Conservation (phyloP, 805 yeast species). For the Teunomyces panamensis region DNA sequence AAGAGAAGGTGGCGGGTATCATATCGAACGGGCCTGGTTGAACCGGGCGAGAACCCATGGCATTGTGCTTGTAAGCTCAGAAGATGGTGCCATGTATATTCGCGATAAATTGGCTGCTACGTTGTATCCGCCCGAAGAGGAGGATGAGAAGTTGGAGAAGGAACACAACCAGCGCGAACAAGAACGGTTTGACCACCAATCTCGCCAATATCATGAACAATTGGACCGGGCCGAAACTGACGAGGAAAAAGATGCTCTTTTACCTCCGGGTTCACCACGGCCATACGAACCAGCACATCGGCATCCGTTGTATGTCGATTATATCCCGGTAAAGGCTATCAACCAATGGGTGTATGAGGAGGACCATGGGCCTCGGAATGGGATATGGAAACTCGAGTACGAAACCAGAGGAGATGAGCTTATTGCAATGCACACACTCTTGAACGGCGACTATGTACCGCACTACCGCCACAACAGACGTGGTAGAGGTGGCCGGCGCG, state of each 20-base stretch:
- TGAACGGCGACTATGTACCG: slow-evolving; percentile 17
- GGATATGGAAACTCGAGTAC: slow-evolving; percentile 44
- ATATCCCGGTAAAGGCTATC: slow-evolving; percentile 44
- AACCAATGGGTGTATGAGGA: slow-evolving; percentile 48
- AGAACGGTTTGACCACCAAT: slow-evolving; percentile 16
- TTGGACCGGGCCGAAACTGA: slow-evolving; percentile 14
- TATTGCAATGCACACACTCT: slow-evolving; percentile 30
- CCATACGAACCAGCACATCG: slow-evolving; percentile 14
- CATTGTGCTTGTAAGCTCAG: slow-evolving; percentile 37
- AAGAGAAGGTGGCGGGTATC: slow-evolving; percentile 16
- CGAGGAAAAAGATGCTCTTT: slow-evolving; percentile 5
- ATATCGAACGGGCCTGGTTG: slow-evolving; percentile 45
- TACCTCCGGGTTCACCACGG: slow-evolving; percentile 16
- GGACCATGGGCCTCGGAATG: slow-evolving; percentile 42
- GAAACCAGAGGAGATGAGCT: slow-evolving; percentile 30
- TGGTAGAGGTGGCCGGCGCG: slow-evolving; percentile 9
- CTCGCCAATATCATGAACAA: slow-evolving; percentile 12
- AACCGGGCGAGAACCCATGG: slow-evolving; percentile 41
- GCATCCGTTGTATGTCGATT: slow-evolving; percentile 37
- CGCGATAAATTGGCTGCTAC: slow-evolving; percentile 34
- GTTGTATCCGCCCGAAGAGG: slow-evolving; percentile 29
- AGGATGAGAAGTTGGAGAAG: slow-evolving; percentile 15
- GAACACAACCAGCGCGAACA: slow-evolving; percentile 17
- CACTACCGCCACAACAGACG: slow-evolving; percentile 8
- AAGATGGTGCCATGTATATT: slow-evolving; percentile 38